Evolutionary conservation across 306 rosid species (phyloP).

Genomic region (Crotalaria pallida): DNA sequence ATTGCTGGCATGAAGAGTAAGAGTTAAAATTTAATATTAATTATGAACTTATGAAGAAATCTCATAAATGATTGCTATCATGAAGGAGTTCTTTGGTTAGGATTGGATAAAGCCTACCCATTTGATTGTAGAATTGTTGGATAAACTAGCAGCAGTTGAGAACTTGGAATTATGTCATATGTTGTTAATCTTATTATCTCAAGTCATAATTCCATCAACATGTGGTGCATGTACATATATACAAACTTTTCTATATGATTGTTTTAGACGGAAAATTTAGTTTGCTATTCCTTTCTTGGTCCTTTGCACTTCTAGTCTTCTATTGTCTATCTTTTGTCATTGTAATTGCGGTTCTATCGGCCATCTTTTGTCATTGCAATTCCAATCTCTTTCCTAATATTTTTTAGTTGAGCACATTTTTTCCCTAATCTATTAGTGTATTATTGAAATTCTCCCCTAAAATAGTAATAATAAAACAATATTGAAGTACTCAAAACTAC

Average conservation of each 20-base stretch:
- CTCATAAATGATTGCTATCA: background rate
- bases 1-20: background rate
- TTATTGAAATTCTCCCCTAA: background rate
- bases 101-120: background rate
- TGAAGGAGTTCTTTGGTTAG: background rate
- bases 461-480: background rate
- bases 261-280: background rate
- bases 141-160: background rate
- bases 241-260: background rate
- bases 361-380: background rate
- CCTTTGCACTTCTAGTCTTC: background rate
- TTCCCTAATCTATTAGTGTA: background rate
- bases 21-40: background rate
- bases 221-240: background rate
- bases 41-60: background rate
- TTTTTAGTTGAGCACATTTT: background rate
- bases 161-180: background rate
- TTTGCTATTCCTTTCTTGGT: background rate
- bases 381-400: background rate
- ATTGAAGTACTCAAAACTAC: background rate
- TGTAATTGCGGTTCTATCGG: background rate
- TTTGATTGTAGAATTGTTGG: background rate
- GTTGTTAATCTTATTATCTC: too few species aligned
- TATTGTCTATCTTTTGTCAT: background rate
- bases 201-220: background rate